phyloP scores from a whole-genome alignment of 108 stramenopile species.

The Aurantiochytrium sp. region DNA sequence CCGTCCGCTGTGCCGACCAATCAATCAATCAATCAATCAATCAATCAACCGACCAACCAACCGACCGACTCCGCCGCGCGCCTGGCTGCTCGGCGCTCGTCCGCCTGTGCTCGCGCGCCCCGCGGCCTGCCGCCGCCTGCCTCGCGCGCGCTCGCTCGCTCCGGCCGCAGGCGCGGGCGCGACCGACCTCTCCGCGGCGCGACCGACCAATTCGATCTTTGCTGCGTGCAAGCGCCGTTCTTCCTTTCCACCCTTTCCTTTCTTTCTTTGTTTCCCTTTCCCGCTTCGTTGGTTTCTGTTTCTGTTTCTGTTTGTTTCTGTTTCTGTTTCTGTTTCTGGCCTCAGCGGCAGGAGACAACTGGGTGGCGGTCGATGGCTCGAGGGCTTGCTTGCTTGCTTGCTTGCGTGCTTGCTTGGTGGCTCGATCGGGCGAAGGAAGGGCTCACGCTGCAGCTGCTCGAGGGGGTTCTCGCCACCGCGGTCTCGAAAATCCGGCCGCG shows the following conservation, averaged over 20 bases:
- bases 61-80: neutral
- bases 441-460: no score
- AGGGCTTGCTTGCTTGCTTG: no score
- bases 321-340: neutral
- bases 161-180: no score
- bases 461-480: no score
- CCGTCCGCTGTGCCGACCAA: neutral
- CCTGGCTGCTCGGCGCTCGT: neutral
- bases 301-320: neutral
- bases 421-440: no score
- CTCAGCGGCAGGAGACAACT: neutral
- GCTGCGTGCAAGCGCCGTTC: neutral
- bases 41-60: neutral
- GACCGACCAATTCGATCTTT: neutral
- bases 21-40: neutral
- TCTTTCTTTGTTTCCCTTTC: neutral
- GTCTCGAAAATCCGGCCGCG: no score
- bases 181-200: no score
- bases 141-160: no score
- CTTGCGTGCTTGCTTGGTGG: no score
- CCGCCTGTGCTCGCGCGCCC: neutral
- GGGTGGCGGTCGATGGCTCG: no score
- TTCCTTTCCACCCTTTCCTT: neutral
- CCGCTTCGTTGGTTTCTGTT: neutral
- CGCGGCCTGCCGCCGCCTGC: neutral